A percentile compares a stretch with the other conserved stretches of the same genome.
phyloP scores from a whole-genome alignment of 257 asterid genomes.

The Cordia subcordata region DNA sequence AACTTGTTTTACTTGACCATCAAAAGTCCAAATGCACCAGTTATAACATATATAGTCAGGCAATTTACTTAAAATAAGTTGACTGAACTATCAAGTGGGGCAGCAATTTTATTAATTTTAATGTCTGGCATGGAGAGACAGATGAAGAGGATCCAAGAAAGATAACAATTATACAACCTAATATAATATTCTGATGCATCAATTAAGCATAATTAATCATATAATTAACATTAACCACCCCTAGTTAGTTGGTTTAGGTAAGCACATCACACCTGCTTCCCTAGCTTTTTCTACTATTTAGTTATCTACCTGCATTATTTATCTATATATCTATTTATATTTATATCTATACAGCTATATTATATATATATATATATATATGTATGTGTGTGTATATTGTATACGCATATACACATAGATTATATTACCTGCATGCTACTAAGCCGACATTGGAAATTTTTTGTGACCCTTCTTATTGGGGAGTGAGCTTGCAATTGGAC shows the following conservation, averaged over 20 bases:
- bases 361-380: too few relatives aligned
- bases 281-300: slow-evolving; percentile 11
- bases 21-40: too few relatives aligned
- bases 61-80: too few relatives aligned
- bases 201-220: background rate
- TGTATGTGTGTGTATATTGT: too few relatives aligned
- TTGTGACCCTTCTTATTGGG: slow-evolving; percentile 22
- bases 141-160: slow-evolving; percentile 42
- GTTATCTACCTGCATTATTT: background rate
- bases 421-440: slow-evolving; percentile 30
- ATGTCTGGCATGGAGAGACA: background rate
- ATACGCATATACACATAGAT: too few relatives aligned
- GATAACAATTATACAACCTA: slow-evolving; percentile 11
- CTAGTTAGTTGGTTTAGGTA: slow-evolving; percentile 30
- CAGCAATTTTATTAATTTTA: too few relatives aligned
- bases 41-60: too few relatives aligned
- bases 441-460: slow-evolving; percentile 18
- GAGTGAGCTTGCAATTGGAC: slow-evolving; percentile 37
- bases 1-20: too few relatives aligned
- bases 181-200: too few relatives aligned
- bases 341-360: too few relatives aligned
- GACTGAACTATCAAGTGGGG: too few relatives aligned
- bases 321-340: too few relatives aligned
- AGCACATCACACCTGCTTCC: slow-evolving; percentile 27
- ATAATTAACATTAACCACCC: slow-evolving; percentile 12